Percentiles rank a stretch among this genome's conserved stretches.
phyloP scores from a whole-genome alignment of 2,329 filamentous ascomycete species.

The Didymella glomerata region DNA sequence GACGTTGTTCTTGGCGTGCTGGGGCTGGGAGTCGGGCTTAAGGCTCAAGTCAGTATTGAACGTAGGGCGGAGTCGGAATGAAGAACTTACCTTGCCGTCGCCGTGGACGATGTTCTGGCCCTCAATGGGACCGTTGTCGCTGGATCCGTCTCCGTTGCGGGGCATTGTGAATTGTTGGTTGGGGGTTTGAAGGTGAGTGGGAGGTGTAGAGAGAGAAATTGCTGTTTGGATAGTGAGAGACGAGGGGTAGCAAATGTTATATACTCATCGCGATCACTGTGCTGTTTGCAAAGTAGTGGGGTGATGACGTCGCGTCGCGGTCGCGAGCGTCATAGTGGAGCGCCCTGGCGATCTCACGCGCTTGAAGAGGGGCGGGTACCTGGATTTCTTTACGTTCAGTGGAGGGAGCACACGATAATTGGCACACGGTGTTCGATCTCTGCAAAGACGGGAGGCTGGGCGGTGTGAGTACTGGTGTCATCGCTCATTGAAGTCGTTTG shows the following conservation, averaged over 20 bases:
- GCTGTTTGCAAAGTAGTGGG: conserved; percentile 22
- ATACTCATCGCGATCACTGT: conserved; percentile 7
- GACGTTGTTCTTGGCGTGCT: conserved; percentile 52
- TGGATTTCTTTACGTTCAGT: conserved; percentile 2
- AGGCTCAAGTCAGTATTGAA: conserved; percentile 19
- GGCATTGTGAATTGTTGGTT: conserved; percentile 43
- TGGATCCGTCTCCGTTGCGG: conserved; percentile 52
- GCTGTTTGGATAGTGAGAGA: background rate
- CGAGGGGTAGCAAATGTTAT: conserved; percentile 2
- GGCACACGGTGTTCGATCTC: background rate
- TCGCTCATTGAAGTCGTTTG: conserved; percentile 5
- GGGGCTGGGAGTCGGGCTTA: conserved; percentile 28
- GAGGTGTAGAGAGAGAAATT: no score
- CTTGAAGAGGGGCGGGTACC: conserved; percentile 16
- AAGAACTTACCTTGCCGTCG: conserved; percentile 47
- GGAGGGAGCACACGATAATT: background rate
- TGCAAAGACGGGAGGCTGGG: background rate
- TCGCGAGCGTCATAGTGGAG: conserved; percentile 21
- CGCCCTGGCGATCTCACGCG: conserved; percentile 14
- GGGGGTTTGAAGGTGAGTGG: background rate
- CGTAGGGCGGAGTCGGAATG: background rate
- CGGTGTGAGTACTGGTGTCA: conserved; percentile 2
- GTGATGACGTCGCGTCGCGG: conserved; percentile 23
- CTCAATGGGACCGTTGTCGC: conserved; percentile 53
- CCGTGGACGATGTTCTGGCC: conserved; percentile 52